Percentiles rank a stretch among this genome's conserved stretches.
Conservation (phyloP, 2,329 filamentous ascomycete species). For the Cercospora canescens region DNA sequence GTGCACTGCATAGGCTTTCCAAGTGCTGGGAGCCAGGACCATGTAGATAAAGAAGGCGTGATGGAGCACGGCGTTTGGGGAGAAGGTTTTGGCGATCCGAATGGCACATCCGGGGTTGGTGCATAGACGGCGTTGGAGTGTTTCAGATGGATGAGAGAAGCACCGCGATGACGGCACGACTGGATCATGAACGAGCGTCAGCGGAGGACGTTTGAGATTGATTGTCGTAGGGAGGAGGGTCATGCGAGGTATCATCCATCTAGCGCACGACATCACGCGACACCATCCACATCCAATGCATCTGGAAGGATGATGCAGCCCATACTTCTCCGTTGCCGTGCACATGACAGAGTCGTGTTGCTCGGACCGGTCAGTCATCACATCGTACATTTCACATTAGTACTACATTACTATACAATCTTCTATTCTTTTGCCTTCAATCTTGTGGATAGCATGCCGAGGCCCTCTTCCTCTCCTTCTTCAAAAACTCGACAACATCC, state of each 20-base stretch:
- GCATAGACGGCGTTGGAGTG: neutral
- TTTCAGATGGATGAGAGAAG: neutral
- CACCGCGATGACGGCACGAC: neutral
- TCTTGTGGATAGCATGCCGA: slow-evolving; percentile 8
- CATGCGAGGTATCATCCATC: neutral
- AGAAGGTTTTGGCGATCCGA: neutral
- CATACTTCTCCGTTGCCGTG: neutral
- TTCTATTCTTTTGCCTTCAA: neutral
- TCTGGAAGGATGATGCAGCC: neutral
- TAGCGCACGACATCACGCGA: neutral
- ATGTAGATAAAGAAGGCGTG: neutral
- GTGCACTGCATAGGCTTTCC: neutral
- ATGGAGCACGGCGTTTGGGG: neutral
- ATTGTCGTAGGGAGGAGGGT: neutral
- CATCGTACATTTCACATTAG: neutral
- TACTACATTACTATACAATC: neutral
- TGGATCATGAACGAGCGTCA: neutral
- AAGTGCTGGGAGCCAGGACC: neutral
- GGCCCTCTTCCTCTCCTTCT: neutral
- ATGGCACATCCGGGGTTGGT: neutral
- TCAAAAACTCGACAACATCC: slow-evolving; percentile 4
- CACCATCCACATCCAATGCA: neutral
- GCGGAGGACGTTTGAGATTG: neutral
- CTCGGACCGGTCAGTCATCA: neutral
- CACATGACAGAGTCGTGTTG: neutral